Percentiles rank a stretch among this genome's conserved stretches.
Conservation (phyloP, 805 yeast genomes). For the Wickerhamomyces subpelliculosus region DNA sequence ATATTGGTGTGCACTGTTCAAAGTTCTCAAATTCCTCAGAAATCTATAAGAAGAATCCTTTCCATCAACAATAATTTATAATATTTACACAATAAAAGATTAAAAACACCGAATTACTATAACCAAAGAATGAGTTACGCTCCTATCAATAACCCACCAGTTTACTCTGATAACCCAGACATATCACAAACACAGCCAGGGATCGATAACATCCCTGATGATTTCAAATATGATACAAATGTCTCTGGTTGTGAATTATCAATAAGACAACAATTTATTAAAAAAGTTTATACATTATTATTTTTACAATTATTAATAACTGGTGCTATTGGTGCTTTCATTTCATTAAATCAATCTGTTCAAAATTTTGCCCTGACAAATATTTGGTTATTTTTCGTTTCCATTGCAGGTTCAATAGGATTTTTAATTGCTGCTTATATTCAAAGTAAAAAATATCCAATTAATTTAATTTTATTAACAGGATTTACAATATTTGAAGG, state of each 20-base stretch:
- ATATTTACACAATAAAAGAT: too few species aligned
- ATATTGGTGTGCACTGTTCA: too few species aligned
- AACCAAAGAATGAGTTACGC: conserved; percentile 19
- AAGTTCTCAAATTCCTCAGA: too few species aligned
- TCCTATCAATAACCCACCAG: conserved; percentile 21
- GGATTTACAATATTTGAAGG: conserved; percentile 73
- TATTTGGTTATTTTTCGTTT: conserved; percentile 50
- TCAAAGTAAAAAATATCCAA: conserved; percentile 64
- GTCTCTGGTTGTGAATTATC: conserved; percentile 75
- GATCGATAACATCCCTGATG: conserved; percentile 44
- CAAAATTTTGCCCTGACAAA: conserved; percentile 50
- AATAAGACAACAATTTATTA: conserved; percentile 66
- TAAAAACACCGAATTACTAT: too few species aligned
- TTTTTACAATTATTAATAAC: conserved; percentile 60
- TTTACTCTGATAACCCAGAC: conserved; percentile 15
- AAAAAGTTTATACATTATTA: conserved; percentile 73
- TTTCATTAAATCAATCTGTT: conserved; percentile 37
- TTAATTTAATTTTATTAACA: conserved; percentile 50
- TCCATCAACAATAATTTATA: neutral
- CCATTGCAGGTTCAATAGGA: conserved; percentile 54
- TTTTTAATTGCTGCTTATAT: conserved; percentile 56
- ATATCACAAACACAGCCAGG: neutral
- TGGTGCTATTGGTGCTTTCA: conserved; percentile 45
- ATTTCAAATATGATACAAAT: conserved; percentile 73
- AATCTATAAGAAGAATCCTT: too few species aligned